Evolutionary conservation across 495 filamentous ascomycete genomes (phyloP).

Genomic region (Penicillium riverlandense): DNA sequence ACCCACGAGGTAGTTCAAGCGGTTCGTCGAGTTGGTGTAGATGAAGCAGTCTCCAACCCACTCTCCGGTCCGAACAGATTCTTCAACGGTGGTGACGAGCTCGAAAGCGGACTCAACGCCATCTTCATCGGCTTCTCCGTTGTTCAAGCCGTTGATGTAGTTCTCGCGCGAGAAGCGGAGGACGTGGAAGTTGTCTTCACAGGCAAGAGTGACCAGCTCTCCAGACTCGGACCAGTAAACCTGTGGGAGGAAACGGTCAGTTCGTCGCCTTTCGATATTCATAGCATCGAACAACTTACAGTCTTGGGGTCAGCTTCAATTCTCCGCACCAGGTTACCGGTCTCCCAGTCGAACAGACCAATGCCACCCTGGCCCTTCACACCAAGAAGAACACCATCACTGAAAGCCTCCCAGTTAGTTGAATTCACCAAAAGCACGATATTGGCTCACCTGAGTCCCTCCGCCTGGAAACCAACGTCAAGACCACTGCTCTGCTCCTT

Average conservation of each 20-base stretch:
- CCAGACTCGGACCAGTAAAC: slow-evolving; percentile 98
- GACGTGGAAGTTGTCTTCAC: slow-evolving; percentile 93
- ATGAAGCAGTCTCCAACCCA: slow-evolving; percentile 99
- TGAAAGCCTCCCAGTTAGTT: slow-evolving; percentile 28
- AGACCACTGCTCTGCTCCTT: slow-evolving; percentile 83
- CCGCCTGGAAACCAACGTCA: slow-evolving; percentile 93
- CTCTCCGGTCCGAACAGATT: slow-evolving; percentile 88
- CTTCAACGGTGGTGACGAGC: slow-evolving; percentile 88
- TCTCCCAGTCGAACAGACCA: slow-evolving; percentile 94
- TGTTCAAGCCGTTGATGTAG: slow-evolving; percentile 73
- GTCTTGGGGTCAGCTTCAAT: slow-evolving; percentile 91
- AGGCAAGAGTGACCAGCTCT: slow-evolving; percentile 86
- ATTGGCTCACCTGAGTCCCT: slow-evolving; percentile 43
- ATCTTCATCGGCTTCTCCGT: slow-evolving; percentile 83
- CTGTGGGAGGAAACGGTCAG: slow-evolving; percentile 27
- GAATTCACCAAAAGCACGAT: too few species aligned
- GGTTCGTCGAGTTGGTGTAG: slow-evolving; percentile 95
- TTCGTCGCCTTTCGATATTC: slow-evolving; percentile 1
- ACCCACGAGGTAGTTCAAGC: slow-evolving; percentile 95
- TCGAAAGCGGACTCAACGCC: slow-evolving; percentile 97
- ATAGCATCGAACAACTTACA: slow-evolving; percentile 33
- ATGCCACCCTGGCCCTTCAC: slow-evolving; percentile 92
- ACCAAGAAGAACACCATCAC: slow-evolving; percentile 85
- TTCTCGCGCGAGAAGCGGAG: slow-evolving; percentile 83
- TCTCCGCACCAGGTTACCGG: slow-evolving; percentile 77